phyloP scores from a whole-genome alignment of 225 moss, liverwort and hornwort species.

The Anthoceros angustus region DNA sequence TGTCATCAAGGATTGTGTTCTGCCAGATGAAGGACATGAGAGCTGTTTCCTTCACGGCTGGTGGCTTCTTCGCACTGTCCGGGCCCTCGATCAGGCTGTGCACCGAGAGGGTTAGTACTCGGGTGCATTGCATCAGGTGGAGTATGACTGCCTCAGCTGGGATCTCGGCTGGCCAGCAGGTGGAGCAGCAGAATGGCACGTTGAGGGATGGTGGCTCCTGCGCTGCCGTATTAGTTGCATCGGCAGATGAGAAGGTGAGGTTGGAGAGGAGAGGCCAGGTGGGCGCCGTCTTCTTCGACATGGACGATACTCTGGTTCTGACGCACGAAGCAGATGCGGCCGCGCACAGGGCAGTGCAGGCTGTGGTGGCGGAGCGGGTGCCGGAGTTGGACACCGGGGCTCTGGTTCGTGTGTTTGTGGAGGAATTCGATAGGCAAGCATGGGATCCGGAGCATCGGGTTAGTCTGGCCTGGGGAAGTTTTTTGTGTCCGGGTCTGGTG shows the following conservation, averaged over 20 bases:
- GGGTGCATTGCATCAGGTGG: too few species aligned
- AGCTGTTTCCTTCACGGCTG: too few species aligned
- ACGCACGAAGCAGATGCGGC: constrained; percentile 21
- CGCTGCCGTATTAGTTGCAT: neutral
- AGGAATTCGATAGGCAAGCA: constrained; percentile 30
- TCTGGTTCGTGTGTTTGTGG: constrained; percentile 25
- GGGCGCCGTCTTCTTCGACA: constrained; percentile 31
- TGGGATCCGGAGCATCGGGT: constrained; percentile 49
- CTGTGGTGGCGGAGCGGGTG: constrained; percentile 14
- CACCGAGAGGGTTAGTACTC: too few species aligned
- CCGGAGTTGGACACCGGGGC: constrained; percentile 30
- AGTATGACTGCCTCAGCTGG: too few species aligned
- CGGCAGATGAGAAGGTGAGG: neutral
- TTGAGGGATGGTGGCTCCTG: neutral
- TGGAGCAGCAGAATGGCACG: too few species aligned
- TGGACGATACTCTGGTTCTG: constrained; percentile 43
- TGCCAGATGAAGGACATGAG: too few species aligned
- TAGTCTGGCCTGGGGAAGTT: neutral
- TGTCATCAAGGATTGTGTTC: too few species aligned
- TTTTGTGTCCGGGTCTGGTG: neutral
- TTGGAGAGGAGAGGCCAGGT: neutral
- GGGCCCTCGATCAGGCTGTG: too few species aligned
- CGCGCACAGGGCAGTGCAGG: constrained; percentile 19
- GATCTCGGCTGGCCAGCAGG: too few species aligned
- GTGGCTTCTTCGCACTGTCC: too few species aligned